These are phyloP conservation scores for Pelargonium australe DNA, from an alignment of 441 rosid species.

Conservation along the genomic window DNA sequence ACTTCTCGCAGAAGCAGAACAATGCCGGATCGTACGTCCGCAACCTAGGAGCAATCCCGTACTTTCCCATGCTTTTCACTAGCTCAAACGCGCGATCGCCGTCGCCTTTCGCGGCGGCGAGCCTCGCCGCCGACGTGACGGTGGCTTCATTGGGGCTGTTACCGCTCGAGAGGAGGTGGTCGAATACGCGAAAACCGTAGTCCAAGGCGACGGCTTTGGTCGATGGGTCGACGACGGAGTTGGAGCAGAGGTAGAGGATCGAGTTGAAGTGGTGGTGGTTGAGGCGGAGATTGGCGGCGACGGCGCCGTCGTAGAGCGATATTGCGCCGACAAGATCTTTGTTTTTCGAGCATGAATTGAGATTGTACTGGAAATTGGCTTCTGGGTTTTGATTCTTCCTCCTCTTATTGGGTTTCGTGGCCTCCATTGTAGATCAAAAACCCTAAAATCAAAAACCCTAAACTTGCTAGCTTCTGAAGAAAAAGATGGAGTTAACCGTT, in stretches of 20 bases:
- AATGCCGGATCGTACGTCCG: slow-evolving; percentile 67
- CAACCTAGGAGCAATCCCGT: slow-evolving; percentile 42
- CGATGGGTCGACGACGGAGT: slow-evolving; percentile 36
- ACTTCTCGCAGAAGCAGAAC: slow-evolving; percentile 56
- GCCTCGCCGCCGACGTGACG: slow-evolving; percentile 49
- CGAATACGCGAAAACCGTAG: slow-evolving; percentile 48
- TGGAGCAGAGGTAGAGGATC: slow-evolving; percentile 60
- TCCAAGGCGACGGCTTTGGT: slow-evolving; percentile 35
- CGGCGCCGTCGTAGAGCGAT: slow-evolving; percentile 40
- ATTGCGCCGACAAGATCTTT: slow-evolving; percentile 54
- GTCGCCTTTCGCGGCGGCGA: slow-evolving; percentile 67
- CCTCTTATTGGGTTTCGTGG: slow-evolving; percentile 24
- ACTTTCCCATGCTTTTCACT: slow-evolving; percentile 39
- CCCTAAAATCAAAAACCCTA: not conserved
- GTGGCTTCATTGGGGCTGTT: slow-evolving; percentile 61
- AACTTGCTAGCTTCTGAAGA: not conserved
- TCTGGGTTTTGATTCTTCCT: slow-evolving; percentile 41
- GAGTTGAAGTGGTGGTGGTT: slow-evolving; percentile 49
- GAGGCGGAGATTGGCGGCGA: slow-evolving; percentile 29
- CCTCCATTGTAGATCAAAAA: not conserved
- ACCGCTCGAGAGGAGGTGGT: slow-evolving; percentile 40
- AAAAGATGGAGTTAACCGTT: not conserved
- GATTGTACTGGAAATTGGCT: slow-evolving; percentile 35
- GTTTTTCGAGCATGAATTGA: slow-evolving; percentile 47
- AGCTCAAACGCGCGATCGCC: slow-evolving; percentile 60